Conservation (phyloP, 345 rosid genomes). For the Tarenaya hassleriana region DNA sequence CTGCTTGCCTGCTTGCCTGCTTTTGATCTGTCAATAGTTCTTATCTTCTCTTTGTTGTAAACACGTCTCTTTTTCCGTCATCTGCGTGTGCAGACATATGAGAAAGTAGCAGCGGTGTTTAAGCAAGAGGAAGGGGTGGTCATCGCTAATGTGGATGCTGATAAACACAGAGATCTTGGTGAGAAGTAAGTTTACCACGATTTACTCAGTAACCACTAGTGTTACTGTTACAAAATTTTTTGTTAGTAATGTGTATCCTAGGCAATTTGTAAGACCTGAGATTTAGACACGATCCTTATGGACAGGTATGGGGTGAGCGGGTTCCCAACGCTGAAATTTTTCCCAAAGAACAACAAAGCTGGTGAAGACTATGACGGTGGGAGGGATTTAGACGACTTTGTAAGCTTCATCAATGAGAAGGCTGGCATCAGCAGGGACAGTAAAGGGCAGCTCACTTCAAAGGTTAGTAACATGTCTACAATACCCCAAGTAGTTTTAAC, state of each 20-base stretch:
- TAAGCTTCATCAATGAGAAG: slow-evolving; percentile 75
- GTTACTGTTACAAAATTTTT: too few relatives aligned
- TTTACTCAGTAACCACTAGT: background rate
- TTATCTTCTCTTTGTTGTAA: background rate
- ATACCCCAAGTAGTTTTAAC: background rate
- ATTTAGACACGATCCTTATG: background rate
- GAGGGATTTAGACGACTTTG: slow-evolving; percentile 86
- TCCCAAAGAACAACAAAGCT: slow-evolving; percentile 84
- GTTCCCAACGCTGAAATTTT: slow-evolving; percentile 84
- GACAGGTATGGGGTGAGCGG: slow-evolving; percentile 87
- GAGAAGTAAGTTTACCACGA: slow-evolving; percentile 59
- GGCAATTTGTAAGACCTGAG: background rate
- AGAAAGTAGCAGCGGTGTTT: slow-evolving; percentile 84
- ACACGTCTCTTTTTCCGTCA: slow-evolving; percentile 2
- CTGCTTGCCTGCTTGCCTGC: slow-evolving; percentile 4
- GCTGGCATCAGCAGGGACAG: slow-evolving; percentile 78
- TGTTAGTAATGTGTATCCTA: background rate
- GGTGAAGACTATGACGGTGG: slow-evolving; percentile 94
- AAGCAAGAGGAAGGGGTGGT: slow-evolving; percentile 71
- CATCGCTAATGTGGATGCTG: slow-evolving; percentile 91
- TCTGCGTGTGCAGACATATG: slow-evolving; percentile 50
- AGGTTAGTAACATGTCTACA: slow-evolving; percentile 34
- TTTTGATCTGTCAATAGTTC: background rate
- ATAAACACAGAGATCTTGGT: slow-evolving; percentile 62
- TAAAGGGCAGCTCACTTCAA: slow-evolving; percentile 78